Base-by-base conservation (phyloP, 306 rosid genomes). In the Calophaca sinica region DNA sequence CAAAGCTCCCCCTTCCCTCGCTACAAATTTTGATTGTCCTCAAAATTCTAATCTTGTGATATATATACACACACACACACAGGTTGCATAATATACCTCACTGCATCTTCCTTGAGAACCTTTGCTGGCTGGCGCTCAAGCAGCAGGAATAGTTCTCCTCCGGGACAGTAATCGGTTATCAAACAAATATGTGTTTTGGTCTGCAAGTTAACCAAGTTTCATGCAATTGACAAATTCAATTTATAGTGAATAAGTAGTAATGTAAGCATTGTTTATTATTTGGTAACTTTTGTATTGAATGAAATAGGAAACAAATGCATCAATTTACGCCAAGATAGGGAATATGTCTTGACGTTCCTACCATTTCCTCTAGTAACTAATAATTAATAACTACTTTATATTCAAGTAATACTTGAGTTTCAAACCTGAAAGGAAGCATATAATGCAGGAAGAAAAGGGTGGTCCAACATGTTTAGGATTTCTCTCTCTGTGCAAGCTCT, bases 401-500 rank as follows among this genome's bases (percentile, higher is more conserved):
- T 39, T 15, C 31, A 13, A 73, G 60, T 42, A 4, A 33, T n/a
- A 32, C 5, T 29, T 9, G 49, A 80, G 36, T 59, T 77, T 50
- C 85, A 54, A 46, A 81, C 84, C 85, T 81, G 85, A 71, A 81
- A 81, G 60, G 85, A 81, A 63, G 85, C 81, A 80, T 91, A 94
- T 45, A 91, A 68, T 50, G 97, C 96, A n/a, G 97, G 98, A 67
- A 94, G 96, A 81, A 94, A 94, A 79, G 98, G 98, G 72, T 94
- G 98, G 78, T 94, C 98, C 89, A 94, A 84, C 92, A 83, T 82
- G 86, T 94, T 97, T 0, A 94, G 96, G 81, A 94, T 94, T 82
- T 90, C 96, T 79, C 98, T 91, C 81, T 94, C 98, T 9, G 92
- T 91, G 78, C 97, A 91, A 81, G 96, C 98, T 86, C 98, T 88